Evolutionary conservation across 2,329 filamentous ascomycete species (phyloP).

Genomic region (Lasiodiplodia sp.): DNA sequence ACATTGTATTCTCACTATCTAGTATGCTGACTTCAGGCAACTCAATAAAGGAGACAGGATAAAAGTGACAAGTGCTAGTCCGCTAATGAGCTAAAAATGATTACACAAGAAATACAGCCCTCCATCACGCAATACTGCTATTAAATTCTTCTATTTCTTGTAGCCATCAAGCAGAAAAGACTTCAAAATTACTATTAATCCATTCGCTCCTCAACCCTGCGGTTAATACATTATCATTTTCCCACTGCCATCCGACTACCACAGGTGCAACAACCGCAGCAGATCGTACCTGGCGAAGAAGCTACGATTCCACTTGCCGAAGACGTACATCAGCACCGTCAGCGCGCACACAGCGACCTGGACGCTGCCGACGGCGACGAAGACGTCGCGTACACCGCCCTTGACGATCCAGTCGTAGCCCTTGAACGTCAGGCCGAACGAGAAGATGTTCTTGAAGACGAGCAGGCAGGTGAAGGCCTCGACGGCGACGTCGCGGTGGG

Average conservation of each 20-base stretch:
- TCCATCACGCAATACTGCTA: background rate
- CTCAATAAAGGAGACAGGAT: too few relatives aligned
- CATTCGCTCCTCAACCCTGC: background rate
- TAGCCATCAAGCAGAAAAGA: background rate
- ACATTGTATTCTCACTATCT: too few relatives aligned
- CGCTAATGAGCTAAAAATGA: background rate
- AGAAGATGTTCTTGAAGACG: constrained; percentile 95
- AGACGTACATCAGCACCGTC: constrained; percentile 70
- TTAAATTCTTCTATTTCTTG: background rate
- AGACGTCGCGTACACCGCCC: constrained; percentile 67
- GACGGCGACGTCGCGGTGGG: constrained; percentile 86
- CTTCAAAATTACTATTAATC: background rate
- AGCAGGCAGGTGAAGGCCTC: constrained; percentile 90
- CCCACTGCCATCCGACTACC: background rate
- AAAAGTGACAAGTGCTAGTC: background rate
- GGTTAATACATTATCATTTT: background rate
- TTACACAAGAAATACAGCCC: background rate
- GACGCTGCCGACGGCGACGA: constrained; percentile 76
- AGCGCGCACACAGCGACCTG: constrained; percentile 79
- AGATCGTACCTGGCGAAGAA: constrained; percentile 45
- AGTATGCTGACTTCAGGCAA: too few relatives aligned
- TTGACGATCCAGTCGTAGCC: constrained; percentile 83
- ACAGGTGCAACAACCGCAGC: constrained; percentile 32
- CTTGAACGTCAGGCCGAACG: constrained; percentile 82
- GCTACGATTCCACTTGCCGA: constrained; percentile 46